Percentiles rank a stretch among this genome's conserved stretches.
Conservation (phyloP, 2,329 filamentous ascomycete species). For the Hymenoscyphus linearis region DNA sequence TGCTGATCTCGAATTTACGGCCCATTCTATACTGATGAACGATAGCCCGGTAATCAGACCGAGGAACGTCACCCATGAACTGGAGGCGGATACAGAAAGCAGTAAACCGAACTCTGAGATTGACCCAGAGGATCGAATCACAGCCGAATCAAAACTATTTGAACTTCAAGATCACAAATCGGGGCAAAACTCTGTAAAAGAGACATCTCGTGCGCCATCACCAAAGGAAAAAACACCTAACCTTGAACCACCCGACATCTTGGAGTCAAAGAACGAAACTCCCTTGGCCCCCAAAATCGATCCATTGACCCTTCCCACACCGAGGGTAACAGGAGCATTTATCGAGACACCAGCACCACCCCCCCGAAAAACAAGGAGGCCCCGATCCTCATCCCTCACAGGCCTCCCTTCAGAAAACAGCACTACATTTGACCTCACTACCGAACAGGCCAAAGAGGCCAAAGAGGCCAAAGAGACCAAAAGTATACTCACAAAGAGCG, state of each 20-base stretch:
- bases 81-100: constrained; percentile 9
- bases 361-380: constrained; percentile 29
- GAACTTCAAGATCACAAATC: constrained; percentile 26
- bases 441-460: background rate
- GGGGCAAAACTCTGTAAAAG: constrained; percentile 19
- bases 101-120: constrained; percentile 22
- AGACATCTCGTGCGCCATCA: constrained; percentile 14
- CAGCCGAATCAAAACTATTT: constrained; percentile 24
- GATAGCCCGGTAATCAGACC: constrained; percentile 25
- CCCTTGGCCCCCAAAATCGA: constrained; percentile 13
- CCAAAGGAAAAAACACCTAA: background rate
- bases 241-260: background rate
- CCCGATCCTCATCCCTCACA: background rate
- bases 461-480: background rate
- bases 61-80: constrained; percentile 13
- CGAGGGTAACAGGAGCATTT: constrained; percentile 29
- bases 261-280: background rate
- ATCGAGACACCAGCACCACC: constrained; percentile 33
- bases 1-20: constrained; percentile 29
- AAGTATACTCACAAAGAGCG: background rate
- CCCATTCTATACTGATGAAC: constrained; percentile 22
- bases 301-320: constrained; percentile 25
- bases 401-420: background rate
- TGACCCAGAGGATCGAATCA: constrained; percentile 26
- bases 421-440: background rate